Evolutionary conservation across 1,284 basidiomycete genomes (phyloP), one percentile per base, ranked within the genome.

Genomic region (Caloboletus firmus): DNA sequence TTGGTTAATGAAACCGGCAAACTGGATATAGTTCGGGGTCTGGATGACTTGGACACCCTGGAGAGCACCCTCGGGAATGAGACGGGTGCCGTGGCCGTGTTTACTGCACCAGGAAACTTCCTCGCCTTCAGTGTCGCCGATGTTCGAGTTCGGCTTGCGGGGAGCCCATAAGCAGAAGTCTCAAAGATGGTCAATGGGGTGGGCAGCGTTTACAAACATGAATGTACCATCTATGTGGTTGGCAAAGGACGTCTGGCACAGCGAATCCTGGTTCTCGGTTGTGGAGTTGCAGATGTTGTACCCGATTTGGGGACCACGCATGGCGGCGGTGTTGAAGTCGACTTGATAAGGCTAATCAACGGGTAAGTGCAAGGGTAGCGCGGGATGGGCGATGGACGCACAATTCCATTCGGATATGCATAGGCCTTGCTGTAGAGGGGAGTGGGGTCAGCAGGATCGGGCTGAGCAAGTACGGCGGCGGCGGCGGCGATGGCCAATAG

Each of bases 241-340:
- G 34, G 80, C 65, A 57, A 84, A 75, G 0, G 75, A 68, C 0
- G 87, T 89, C 69, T 89, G 87, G 64, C 88, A 89, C 46, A 78
- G 57, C 0, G 86, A 87, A 4, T 76, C 45, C 52, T 77, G 78
- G 60, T 77, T 79, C 69, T 83, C 74, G 8, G 87, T 89, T 6
- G 85, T 87, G 4, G 82, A 78, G 73, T 89, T 89, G 70, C 88
- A 90, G 5, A 72, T 61, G 70, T 89, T 89, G 76, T 82, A 89
- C 8, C 87, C 87, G 20, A 56, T 63, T 64, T 87, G 85, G 28
- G 72, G 64, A 12, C 85, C 85, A 59, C 85, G 83, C 51, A 77
- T 62, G 48, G 78, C 76, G 35, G 71, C 64, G 10, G 70, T 63
- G 62, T 77, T 75, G 26, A 77, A 74, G 61, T 83, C 80, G 42